Evolutionary conservation across 2,329 filamentous ascomycete genomes (phyloP).

Genomic region (Botrytis aclada): DNA sequence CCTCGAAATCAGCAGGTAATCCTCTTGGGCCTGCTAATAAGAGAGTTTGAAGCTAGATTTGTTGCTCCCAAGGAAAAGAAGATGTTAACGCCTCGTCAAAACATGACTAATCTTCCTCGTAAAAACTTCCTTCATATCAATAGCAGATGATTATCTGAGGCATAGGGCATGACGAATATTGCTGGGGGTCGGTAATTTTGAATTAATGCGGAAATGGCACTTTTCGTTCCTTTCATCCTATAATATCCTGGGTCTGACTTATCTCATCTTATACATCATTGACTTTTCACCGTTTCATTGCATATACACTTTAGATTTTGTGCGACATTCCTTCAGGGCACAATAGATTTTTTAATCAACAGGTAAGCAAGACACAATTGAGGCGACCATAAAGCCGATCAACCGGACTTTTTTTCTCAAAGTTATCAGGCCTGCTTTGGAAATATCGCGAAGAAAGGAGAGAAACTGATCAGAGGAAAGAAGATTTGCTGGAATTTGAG

Average conservation of each 20-base stretch:
- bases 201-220: background rate
- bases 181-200: background rate
- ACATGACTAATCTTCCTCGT: background rate
- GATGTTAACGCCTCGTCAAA: fast-evolving
- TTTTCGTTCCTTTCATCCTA: background rate
- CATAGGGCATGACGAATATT: background rate
- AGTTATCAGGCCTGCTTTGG: too few species aligned
- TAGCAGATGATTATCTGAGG: background rate
- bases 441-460: too few species aligned
- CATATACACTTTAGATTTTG: background rate
- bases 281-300: background rate
- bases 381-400: too few species aligned
- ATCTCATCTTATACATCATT: background rate
- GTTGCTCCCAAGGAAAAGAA: background rate
- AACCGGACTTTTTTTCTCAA: too few species aligned
- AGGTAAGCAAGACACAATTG: too few species aligned
- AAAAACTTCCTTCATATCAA: background rate
- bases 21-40: background rate
- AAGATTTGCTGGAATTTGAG: background rate
- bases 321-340: background rate
- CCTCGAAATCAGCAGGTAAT: background rate
- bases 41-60: background rate
- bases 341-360: background rate
- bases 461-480: too few species aligned
- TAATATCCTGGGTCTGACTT: background rate